These are phyloP conservation scores for Colletotrichum aenigma DNA, from an alignment of 2,329 filamentous ascomycete genomes.

Conservation along the genomic window DNA sequence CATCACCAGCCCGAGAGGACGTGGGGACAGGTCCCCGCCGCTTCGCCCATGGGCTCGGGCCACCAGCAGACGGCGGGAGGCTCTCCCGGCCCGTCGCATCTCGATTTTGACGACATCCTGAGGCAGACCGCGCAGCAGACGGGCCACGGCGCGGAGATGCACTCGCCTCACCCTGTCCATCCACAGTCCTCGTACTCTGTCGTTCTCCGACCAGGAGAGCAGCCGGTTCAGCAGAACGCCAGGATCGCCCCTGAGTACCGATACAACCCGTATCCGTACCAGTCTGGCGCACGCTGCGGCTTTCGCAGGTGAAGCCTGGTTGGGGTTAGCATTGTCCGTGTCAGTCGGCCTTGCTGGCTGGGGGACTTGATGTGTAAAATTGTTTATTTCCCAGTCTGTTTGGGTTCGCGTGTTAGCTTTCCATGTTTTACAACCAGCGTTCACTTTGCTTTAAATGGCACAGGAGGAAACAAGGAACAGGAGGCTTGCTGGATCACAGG, in stretches of 20 bases:
- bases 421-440: background rate
- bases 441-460: background rate
- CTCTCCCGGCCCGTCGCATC: background rate
- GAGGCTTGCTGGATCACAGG: constrained; percentile 2
- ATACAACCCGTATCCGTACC: background rate
- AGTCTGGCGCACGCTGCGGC: background rate
- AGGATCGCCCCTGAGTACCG: background rate
- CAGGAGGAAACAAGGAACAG: background rate
- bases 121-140: background rate
- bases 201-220: background rate
- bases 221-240: background rate
- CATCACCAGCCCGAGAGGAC: background rate
- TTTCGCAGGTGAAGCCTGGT: background rate
- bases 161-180: background rate
- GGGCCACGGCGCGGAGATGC: background rate
- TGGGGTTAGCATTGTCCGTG: background rate
- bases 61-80: background rate
- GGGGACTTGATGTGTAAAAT: background rate
- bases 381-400: background rate
- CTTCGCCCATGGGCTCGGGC: background rate
- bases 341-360: background rate
- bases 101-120: background rate
- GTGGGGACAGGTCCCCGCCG: background rate
- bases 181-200: background rate
- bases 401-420: background rate